Evolutionary conservation across 2,329 filamentous ascomycete genomes (phyloP).

Genomic region (Fusarium palustre): DNA sequence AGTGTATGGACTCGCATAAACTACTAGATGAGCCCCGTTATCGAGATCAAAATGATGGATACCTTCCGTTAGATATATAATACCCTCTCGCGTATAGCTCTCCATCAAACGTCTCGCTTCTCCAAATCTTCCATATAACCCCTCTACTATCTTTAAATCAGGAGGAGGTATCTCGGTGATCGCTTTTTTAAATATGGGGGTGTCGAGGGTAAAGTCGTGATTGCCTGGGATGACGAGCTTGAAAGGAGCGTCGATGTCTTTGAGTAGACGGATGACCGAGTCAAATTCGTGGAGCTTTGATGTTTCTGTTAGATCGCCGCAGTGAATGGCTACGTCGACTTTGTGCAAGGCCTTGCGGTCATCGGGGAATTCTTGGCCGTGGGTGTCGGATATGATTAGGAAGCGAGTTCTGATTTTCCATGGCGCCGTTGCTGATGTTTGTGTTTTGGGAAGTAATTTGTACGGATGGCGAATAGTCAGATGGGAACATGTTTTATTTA

Average conservation of each 20-base stretch:
- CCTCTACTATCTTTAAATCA: not conserved
- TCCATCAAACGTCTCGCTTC: conserved; percentile 47
- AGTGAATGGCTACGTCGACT: conserved; percentile 60
- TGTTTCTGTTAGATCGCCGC: conserved; percentile 60
- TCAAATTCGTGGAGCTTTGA: conserved; percentile 58
- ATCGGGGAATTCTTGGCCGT: not conserved
- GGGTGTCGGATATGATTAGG: conserved; percentile 27
- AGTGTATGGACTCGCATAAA: conserved; percentile 61
- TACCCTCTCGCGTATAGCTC: conserved; percentile 44
- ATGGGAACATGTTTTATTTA: not conserved
- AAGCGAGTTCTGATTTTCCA: conserved; percentile 17
- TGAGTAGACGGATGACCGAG: conserved; percentile 53
- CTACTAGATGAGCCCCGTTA: conserved; percentile 56
- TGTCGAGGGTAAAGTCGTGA: conserved; percentile 60
- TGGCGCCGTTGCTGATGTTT: not conserved
- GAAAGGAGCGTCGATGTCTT: conserved; percentile 55
- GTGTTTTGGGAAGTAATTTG: not conserved
- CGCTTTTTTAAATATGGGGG: conserved; percentile 49
- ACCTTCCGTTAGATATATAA: conserved; percentile 58
- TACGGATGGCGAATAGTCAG: accelerated
- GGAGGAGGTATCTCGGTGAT: conserved; percentile 1
- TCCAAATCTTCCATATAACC: conserved; percentile 54
- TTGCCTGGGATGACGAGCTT: conserved; percentile 64
- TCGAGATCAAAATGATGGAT: conserved; percentile 54
- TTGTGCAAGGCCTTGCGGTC: not conserved